phyloP scores from a whole-genome alignment of 805 yeast species.

The Yarrowia sp. region DNA sequence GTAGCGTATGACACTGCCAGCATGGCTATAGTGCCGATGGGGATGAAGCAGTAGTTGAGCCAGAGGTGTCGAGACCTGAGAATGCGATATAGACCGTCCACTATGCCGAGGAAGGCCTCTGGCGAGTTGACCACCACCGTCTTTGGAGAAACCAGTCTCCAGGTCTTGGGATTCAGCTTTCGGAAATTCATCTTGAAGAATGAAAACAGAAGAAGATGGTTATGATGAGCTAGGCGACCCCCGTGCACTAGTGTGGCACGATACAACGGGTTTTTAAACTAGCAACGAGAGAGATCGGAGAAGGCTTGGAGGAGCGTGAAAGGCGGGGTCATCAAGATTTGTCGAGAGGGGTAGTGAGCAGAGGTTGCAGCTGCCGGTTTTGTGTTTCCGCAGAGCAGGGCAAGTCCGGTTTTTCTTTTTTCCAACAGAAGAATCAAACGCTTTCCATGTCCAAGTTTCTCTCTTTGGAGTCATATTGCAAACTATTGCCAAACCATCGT shows the following conservation, averaged over 20 bases:
- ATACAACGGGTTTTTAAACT: neutral
- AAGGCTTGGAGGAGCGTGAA: neutral
- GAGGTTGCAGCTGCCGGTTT: neutral
- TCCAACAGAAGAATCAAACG: neutral
- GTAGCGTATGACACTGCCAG: slow-evolving; percentile 15
- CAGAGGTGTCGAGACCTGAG: slow-evolving; percentile 5
- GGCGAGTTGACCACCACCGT: neutral
- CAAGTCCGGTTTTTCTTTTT: neutral
- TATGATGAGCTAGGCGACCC: neutral
- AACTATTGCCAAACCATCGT: neutral
- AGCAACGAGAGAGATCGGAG: neutral
- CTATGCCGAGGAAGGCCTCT: neutral
- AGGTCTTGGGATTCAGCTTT: neutral
- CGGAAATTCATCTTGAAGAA: neutral
- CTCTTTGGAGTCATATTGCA: neutral
- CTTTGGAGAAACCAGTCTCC: neutral
- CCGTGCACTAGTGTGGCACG: neutral
- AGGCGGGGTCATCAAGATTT: slow-evolving; percentile 13
- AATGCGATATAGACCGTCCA: slow-evolving; percentile 3
- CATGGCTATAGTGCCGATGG: slow-evolving; percentile 29
- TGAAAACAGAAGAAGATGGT: neutral
- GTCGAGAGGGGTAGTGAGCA: neutral
- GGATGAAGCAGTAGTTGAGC: slow-evolving; percentile 13
- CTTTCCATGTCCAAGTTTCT: slow-evolving; percentile 8
- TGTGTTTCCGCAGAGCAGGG: neutral